Percentiles rank a stretch among this genome's conserved stretches.
phyloP scores from a whole-genome alignment of 1,284 basidiomycete genomes.

The Fomitiporia mediterranea region DNA sequence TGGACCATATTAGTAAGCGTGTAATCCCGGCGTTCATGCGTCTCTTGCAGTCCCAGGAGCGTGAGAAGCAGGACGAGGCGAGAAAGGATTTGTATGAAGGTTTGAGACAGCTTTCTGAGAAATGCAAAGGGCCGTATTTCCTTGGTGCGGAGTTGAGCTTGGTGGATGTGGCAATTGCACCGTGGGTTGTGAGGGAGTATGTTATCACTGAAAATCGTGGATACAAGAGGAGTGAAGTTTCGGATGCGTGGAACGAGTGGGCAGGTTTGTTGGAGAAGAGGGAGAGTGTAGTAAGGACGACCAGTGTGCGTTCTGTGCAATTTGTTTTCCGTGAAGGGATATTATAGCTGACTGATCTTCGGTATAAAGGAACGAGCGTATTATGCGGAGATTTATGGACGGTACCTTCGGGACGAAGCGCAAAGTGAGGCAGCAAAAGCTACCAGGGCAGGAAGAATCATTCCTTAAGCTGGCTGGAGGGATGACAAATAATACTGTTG shows the following conservation, averaged over 20 bases:
- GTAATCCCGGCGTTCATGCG: conserved; percentile 51
- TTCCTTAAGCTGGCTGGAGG: conserved; percentile 39
- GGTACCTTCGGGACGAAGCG: conserved; percentile 54
- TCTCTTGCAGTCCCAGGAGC: conserved; percentile 48
- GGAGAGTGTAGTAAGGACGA: conserved; percentile 46
- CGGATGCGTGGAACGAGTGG: conserved; percentile 44
- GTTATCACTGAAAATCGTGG: conserved; percentile 47
- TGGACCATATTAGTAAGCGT: conserved; percentile 48
- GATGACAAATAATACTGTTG: too few relatives aligned
- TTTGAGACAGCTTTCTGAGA: conserved; percentile 40
- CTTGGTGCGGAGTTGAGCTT: conserved; percentile 50
- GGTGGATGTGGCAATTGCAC: conserved; percentile 55
- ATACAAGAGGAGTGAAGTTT: conserved; percentile 41
- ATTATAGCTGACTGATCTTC: neutral
- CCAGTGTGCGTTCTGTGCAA: conserved; percentile 44
- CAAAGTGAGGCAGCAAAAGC: conserved; percentile 61
- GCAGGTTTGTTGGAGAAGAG: conserved; percentile 39
- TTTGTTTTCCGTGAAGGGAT: too few relatives aligned
- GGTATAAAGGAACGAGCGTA: conserved; percentile 42
- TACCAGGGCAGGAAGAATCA: conserved; percentile 41
- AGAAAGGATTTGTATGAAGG: conserved; percentile 42
- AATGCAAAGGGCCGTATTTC: conserved; percentile 58
- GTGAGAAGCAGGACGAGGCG: conserved; percentile 43
- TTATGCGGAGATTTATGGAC: conserved; percentile 45
- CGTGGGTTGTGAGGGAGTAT: conserved; percentile 52